Evolutionary conservation across 768 basidiomycete species (phyloP).

Genomic region (Pleurotus giganteus): DNA sequence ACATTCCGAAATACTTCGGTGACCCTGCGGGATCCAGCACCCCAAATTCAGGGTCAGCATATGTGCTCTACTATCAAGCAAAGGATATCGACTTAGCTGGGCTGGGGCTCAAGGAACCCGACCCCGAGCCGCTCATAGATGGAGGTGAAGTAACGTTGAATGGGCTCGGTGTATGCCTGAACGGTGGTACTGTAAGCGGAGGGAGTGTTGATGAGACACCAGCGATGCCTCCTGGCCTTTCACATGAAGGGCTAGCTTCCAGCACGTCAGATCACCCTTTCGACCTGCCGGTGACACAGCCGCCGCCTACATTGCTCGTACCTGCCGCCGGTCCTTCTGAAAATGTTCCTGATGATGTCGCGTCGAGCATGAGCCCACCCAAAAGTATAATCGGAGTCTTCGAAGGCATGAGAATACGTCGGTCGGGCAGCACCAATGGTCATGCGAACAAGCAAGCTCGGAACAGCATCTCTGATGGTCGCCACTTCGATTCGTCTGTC

Average conservation of each 20-base stretch:
- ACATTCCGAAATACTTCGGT: slow-evolving; percentile 93
- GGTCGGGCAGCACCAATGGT: background rate
- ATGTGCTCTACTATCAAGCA: slow-evolving; percentile 97
- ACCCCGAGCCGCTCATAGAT: slow-evolving; percentile 12
- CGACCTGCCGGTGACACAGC: slow-evolving; percentile 18
- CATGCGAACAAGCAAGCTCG: background rate
- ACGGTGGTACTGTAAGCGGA: background rate
- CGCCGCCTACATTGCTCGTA: slow-evolving; percentile 12
- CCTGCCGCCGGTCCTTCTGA: background rate
- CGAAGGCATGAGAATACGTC: background rate
- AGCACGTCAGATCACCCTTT: slow-evolving; percentile 18
- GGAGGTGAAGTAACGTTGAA: background rate
- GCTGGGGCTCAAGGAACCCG: slow-evolving; percentile 56
- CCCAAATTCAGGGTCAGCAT: slow-evolving; percentile 76
- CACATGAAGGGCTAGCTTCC: slow-evolving; percentile 23
- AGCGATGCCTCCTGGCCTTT: slow-evolving; percentile 27
- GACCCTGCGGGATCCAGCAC: slow-evolving; percentile 48
- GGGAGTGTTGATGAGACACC: slow-evolving; percentile 13
- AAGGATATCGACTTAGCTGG: slow-evolving; percentile 75
- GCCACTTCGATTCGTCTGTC: background rate
- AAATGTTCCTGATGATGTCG: background rate
- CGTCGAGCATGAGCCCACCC: background rate
- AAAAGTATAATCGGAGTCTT: background rate
- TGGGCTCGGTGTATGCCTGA: slow-evolving; percentile 2
- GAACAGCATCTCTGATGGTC: slow-evolving; percentile 4